Conservation (phyloP, 768 basidiomycete species). For the Naganishia onofrii region DNA sequence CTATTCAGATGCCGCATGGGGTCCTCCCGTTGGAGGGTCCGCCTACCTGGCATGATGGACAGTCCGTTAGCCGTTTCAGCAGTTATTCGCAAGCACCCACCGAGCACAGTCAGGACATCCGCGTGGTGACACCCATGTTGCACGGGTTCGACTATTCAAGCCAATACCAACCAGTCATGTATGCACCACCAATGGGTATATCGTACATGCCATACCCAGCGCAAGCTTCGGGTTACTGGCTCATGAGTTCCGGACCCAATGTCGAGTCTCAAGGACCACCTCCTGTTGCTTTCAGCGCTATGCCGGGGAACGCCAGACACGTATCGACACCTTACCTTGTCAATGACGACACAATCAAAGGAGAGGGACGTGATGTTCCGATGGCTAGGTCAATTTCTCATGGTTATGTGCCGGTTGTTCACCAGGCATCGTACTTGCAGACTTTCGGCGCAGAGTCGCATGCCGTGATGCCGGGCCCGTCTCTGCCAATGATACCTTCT, state of each 20-base stretch:
- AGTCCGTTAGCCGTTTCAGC: not conserved
- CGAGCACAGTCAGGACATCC: not conserved
- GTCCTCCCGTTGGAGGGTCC: not conserved
- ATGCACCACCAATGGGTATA: not conserved
- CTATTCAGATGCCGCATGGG: conserved; percentile 10
- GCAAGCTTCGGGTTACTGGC: conserved; percentile 11
- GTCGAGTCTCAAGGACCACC: not conserved
- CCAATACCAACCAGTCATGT: conserved; percentile 11
- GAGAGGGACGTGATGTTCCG: not conserved
- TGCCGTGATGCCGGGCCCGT: not conserved
- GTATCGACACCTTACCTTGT: not conserved
- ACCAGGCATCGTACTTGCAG: not conserved
- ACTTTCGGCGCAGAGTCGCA: not conserved
- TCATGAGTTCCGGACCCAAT: not conserved
- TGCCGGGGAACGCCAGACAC: conserved; percentile 1
- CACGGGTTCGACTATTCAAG: not conserved
- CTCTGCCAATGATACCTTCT: not conserved
- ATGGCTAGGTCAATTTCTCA: conserved; percentile 11
- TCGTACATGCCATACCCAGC: conserved; percentile 8
- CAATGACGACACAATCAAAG: not conserved
- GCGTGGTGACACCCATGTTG: not conserved
- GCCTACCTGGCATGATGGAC: not conserved
- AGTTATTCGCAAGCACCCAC: not conserved
- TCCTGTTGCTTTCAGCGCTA: not conserved
- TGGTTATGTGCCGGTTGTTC: conserved; percentile 15